Percentiles rank a stretch among this genome's conserved stretches.
phyloP scores from a whole-genome alignment of 2,329 filamentous ascomycete genomes.

The Nigrospora osmanthi region DNA sequence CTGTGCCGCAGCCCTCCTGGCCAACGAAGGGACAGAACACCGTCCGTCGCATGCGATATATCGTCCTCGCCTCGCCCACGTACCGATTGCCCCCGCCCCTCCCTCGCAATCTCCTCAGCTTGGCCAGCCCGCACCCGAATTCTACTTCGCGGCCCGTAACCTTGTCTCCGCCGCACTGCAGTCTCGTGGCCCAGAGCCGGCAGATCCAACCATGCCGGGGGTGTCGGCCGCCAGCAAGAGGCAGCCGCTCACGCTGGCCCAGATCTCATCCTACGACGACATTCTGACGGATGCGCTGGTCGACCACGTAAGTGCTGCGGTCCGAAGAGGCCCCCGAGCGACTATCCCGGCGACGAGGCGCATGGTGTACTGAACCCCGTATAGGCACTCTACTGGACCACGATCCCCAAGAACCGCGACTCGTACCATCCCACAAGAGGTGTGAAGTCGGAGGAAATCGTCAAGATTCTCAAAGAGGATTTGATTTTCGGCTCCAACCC shows the following conservation, averaged over 20 bases:
- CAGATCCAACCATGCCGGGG: too few species aligned
- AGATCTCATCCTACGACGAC: constrained; percentile 90
- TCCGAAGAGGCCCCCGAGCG: neutral
- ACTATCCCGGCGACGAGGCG: neutral
- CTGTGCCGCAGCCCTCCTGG: too few species aligned
- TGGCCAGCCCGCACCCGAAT: too few species aligned
- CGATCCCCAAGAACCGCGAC: constrained; percentile 85
- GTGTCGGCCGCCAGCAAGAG: constrained; percentile 37
- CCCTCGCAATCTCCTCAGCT: too few species aligned
- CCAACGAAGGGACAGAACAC: too few species aligned
- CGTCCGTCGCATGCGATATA: too few species aligned
- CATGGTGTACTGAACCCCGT: constrained; percentile 11
- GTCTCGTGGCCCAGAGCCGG: too few species aligned
- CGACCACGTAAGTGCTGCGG: constrained; percentile 66
- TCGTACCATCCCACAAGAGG: constrained; percentile 81
- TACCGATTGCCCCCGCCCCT: too few species aligned
- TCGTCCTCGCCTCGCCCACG: too few species aligned
- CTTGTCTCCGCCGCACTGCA: too few species aligned
- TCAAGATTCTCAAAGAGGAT: constrained; percentile 53
- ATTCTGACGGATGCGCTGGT: constrained; percentile 90
- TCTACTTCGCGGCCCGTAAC: too few species aligned
- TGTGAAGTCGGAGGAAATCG: constrained; percentile 57
- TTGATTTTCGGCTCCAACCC: constrained; percentile 70
- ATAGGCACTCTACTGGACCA: constrained; percentile 93
- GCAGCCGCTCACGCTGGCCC: constrained; percentile 73